Percentiles rank a stretch among this genome's conserved stretches.
phyloP scores from a whole-genome alignment of 2,329 filamentous ascomycete species.

The Ophidiomyces ophidiicola region DNA sequence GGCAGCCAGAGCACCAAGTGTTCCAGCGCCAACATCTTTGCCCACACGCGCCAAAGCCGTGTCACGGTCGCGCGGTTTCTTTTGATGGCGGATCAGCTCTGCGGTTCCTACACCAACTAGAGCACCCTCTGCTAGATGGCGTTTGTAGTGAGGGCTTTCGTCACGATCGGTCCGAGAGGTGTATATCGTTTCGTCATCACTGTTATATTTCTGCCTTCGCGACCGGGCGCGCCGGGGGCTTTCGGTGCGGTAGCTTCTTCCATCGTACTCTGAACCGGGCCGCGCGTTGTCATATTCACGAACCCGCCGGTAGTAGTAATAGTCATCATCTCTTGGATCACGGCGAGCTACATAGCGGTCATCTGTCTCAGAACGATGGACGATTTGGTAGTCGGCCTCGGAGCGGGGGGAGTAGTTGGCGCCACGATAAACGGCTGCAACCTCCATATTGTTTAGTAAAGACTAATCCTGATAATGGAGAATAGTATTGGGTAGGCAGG shows the following conservation, averaged over 20 bases:
- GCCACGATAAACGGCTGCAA: conserved; percentile 41
- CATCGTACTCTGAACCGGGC: conserved; percentile 28
- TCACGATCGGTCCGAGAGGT: conserved; percentile 40
- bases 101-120: conserved; percentile 49
- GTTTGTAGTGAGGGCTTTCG: conserved; percentile 38
- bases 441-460: conserved; percentile 35
- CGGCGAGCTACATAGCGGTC: conserved; percentile 36
- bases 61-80: conserved; percentile 38
- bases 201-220: conserved; percentile 38
- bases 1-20: conserved; percentile 49
- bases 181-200: conserved; percentile 52
- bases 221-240: conserved; percentile 40
- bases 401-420: conserved; percentile 40
- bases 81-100: conserved; percentile 48
- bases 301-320: conserved; percentile 48
- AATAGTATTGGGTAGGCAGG: conserved; percentile 31
- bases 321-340: conserved; percentile 45
- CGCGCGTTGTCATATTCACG: conserved; percentile 43
- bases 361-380: conserved; percentile 47
- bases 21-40: conserved; percentile 47
- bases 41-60: conserved; percentile 38
- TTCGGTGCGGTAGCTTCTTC: conserved; percentile 36
- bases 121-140: conserved; percentile 51
- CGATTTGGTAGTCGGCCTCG: conserved; percentile 48
- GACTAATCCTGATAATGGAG: not conserved